Conservation (phyloP, 2,329 filamentous ascomycete species). For the Neopestalotiopsis sp. region DNA sequence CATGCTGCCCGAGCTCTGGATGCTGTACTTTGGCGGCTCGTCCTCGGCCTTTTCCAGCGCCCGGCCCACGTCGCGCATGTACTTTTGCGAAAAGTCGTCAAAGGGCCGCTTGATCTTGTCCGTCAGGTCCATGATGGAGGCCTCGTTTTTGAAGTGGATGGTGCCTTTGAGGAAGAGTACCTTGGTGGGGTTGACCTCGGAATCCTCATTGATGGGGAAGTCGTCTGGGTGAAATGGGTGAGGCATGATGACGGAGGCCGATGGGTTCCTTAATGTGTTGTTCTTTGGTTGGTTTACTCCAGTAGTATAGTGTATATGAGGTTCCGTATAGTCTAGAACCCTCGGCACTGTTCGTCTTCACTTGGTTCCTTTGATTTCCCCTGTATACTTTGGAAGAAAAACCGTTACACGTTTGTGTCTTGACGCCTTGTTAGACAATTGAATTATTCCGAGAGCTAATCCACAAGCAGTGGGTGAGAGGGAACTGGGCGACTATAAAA, state of each 20-base stretch:
- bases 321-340: not conserved
- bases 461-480: not conserved
- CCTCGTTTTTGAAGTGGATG: slow-evolving; percentile 40
- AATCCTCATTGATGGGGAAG: slow-evolving; percentile 38
- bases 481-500: slow-evolving; percentile 1
- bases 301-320: too few relatives aligned
- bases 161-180: slow-evolving; percentile 37
- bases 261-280: not conserved
- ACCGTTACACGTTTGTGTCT: not conserved
- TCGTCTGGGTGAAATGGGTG: slow-evolving; percentile 40
- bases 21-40: slow-evolving; percentile 30
- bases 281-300: not conserved
- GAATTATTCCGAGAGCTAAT: slow-evolving; percentile 8
- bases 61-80: slow-evolving; percentile 32
- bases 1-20: slow-evolving; percentile 40
- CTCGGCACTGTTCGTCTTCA: not conserved
- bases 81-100: slow-evolving; percentile 36
- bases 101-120: slow-evolving; percentile 31
- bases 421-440: not conserved
- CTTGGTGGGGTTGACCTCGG: slow-evolving; percentile 31
- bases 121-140: slow-evolving; percentile 35
- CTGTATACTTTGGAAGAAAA: not conserved
- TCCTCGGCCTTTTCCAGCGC: slow-evolving; percentile 28
- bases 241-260: slow-evolving; percentile 30
- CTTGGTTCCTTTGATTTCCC: not conserved